Conservation (phyloP, 1,139 yeast species). For the Yamadazyma dushanensis region DNA sequence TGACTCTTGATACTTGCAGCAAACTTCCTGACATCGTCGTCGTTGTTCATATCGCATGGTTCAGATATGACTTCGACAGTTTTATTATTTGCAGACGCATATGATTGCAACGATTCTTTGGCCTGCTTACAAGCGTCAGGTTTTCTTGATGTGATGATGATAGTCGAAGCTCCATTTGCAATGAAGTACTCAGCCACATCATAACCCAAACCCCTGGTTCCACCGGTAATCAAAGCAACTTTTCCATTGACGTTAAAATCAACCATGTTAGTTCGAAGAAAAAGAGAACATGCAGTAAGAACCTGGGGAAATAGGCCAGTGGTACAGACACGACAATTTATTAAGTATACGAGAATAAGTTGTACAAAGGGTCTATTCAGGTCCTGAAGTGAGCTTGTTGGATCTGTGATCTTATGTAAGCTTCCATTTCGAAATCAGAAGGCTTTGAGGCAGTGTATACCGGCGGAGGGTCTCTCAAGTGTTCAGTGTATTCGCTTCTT, state of each 20-base stretch:
- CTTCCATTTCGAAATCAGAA: too few relatives aligned
- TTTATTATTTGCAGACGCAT: slow-evolving; percentile 40
- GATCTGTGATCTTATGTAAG: too few relatives aligned
- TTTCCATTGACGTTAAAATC: slow-evolving; percentile 57
- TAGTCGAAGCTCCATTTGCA: slow-evolving; percentile 58
- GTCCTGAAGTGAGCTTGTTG: slow-evolving; percentile 1
- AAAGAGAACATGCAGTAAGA: background rate
- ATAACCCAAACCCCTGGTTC: slow-evolving; percentile 73
- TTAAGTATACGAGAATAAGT: too few relatives aligned
- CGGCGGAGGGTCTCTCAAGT: too few relatives aligned
- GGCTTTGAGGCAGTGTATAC: too few relatives aligned
- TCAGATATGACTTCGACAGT: slow-evolving; percentile 49
- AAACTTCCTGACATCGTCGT: slow-evolving; percentile 50
- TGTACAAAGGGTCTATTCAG: too few relatives aligned
- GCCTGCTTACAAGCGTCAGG: slow-evolving; percentile 63
- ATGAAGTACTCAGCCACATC: slow-evolving; percentile 68
- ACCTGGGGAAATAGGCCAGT: background rate
- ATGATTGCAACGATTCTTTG: slow-evolving; percentile 46
- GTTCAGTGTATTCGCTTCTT: too few relatives aligned
- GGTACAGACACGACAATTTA: background rate
- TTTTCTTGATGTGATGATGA: slow-evolving; percentile 68
- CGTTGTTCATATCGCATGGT: slow-evolving; percentile 60
- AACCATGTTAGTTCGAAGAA: slow-evolving; percentile 26
- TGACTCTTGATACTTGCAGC: slow-evolving; percentile 37
- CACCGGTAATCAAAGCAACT: slow-evolving; percentile 71